Base-by-base conservation (phyloP, 1,284 basidiomycete genomes). In the Boletus semigastroideus region DNA sequence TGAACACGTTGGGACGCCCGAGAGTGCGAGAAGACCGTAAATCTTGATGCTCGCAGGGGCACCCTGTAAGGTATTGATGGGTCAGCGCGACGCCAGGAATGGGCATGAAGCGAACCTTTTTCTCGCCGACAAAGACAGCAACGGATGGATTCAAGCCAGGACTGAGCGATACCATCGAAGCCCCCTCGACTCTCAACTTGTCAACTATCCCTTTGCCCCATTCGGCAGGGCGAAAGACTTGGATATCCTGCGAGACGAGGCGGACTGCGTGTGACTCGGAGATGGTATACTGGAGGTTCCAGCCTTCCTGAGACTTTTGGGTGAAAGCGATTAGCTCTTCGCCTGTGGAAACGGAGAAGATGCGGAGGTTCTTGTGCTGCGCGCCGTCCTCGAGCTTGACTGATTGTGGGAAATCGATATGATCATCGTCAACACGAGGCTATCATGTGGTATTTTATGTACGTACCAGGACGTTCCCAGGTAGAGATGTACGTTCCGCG, bases 121-220 rank as follows among this genome's bases (percentile, higher is more conserved):
- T 94, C 79, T 98, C 95, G 1, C 87, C 90, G 38, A 95, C 78
- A 69, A 98, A 99, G 14, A 96, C 83, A 4, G 94, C 94, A 28
- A 98, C 68, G 13, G 82, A 87, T 4, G 92, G 90, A 65, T 91
- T 91, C 62, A 87, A 73, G 11, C 92, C 93, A 11, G 91, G 91
- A 60, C 90, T 91, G 55, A 95, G 74, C 16, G 81, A 78, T 52
- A 92, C 80, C 60, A 78, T 82, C 6, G 86, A 84, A 42, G 93
- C 83, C 20, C 90, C 89, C 63, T 96, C 94, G 22, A 92, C 81
- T 62, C 79, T 86, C 53, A 94, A 76, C 67, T 91, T 92, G 64
- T 92, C 90, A 46, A 86, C 79, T 49, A 94, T 77, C 16, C 90
- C 90, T 67, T 86, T 86, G 16, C 75, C 75, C 82, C 88, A 92